phyloP scores from a whole-genome alignment of 495 filamentous ascomycete genomes.

The Penicillium fimorum region DNA sequence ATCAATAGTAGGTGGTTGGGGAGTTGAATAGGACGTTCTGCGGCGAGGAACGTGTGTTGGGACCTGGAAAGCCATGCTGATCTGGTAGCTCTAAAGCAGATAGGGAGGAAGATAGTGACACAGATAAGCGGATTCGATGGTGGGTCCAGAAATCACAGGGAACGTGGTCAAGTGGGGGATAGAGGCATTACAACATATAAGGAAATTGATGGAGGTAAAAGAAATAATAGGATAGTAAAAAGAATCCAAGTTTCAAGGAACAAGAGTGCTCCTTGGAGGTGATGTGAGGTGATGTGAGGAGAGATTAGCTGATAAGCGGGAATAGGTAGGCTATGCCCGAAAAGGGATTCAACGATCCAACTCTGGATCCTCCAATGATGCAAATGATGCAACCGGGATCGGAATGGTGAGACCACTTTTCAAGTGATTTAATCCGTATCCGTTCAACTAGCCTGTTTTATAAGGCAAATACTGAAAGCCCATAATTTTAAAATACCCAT shows the following conservation, averaged over 20 bases:
- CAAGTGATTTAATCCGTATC: background rate
- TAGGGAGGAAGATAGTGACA: background rate
- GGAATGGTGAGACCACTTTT: slow-evolving; percentile 11
- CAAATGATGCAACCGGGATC: slow-evolving; percentile 13
- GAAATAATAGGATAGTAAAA: background rate
- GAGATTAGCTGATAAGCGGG: slow-evolving; percentile 15
- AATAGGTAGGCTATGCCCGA: background rate
- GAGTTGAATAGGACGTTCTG: slow-evolving; percentile 51
- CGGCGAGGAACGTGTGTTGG: slow-evolving; percentile 65
- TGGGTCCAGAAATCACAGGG: slow-evolving; percentile 26
- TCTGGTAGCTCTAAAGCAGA: slow-evolving; percentile 8
- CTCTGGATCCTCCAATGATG: slow-evolving; percentile 8
- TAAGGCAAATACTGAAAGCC: background rate
- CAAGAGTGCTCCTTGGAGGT: background rate
- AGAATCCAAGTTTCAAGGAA: background rate
- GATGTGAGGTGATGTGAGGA: slow-evolving; percentile 1
- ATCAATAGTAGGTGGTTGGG: slow-evolving; percentile 42
- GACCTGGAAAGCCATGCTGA: slow-evolving; percentile 79
- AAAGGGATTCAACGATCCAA: background rate
- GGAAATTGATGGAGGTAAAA: background rate
- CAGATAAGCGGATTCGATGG: slow-evolving; percentile 12
- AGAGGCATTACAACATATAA: background rate
- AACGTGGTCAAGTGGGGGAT: background rate
- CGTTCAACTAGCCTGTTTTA: background rate
- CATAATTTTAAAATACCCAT: background rate